Evolutionary conservation across 2,329 filamentous ascomycete genomes (phyloP).

Genomic region (Microsporum ferrugineum): DNA sequence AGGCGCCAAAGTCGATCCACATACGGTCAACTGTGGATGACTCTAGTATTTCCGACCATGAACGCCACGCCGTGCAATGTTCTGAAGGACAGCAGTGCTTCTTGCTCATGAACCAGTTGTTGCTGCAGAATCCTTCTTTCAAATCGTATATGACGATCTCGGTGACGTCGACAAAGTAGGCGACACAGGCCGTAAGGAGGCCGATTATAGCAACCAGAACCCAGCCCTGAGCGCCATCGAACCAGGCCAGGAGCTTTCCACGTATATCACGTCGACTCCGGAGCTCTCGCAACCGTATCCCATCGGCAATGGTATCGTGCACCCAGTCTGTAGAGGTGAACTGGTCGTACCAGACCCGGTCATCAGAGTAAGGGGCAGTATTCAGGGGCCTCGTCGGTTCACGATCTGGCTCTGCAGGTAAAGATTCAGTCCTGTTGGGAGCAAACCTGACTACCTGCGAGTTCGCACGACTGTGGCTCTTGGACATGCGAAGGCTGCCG

Average conservation of each 20-base stretch:
- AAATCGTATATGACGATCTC: slow-evolving; percentile 78
- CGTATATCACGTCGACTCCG: slow-evolving; percentile 71
- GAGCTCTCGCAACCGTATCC: slow-evolving; percentile 74
- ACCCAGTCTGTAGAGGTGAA: slow-evolving; percentile 98
- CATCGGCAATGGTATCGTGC: slow-evolving; percentile 90
- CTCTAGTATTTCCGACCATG: slow-evolving; percentile 55
- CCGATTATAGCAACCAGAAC: slow-evolving; percentile 84
- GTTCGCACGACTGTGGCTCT: slow-evolving; percentile 39
- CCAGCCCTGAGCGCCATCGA: slow-evolving; percentile 89
- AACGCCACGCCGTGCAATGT: slow-evolving; percentile 49
- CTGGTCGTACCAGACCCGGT: slow-evolving; percentile 96
- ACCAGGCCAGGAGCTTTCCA: slow-evolving; percentile 63
- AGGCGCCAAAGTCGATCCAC: slow-evolving; percentile 70
- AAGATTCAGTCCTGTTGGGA: slow-evolving; percentile 52
- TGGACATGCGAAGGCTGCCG: slow-evolving; percentile 29
- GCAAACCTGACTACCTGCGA: slow-evolving; percentile 46
- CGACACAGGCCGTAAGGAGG: slow-evolving; percentile 68
- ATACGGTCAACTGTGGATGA: slow-evolving; percentile 36
- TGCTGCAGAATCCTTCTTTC: slow-evolving; percentile 77
- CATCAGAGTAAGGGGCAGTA: slow-evolving; percentile 58
- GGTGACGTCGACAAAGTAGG: slow-evolving; percentile 79
- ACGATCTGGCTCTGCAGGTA: slow-evolving; percentile 47
- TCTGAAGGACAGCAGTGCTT: slow-evolving; percentile 52
- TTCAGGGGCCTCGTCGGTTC: slow-evolving; percentile 41
- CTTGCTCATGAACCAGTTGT: slow-evolving; percentile 61